Evolutionary conservation across 148 eudicot genomes (phyloP), one percentile per base, ranked within the genome.

Genomic region (Rhododendron henanense): DNA sequence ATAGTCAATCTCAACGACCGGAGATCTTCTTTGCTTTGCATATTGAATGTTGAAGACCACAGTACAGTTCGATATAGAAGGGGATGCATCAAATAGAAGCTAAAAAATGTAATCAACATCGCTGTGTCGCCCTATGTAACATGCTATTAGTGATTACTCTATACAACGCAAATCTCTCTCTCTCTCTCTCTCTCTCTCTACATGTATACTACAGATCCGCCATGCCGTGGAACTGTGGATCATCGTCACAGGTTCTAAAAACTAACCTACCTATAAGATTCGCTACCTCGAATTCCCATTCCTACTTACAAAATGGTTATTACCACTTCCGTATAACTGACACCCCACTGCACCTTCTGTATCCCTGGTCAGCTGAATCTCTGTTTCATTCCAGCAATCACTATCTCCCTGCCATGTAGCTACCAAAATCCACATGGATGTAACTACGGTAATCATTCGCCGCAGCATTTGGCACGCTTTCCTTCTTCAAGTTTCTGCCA

Each of bases 401-500:
- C 11, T 14, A 63, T 41, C 41, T 45, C 39, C 51, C 6, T 16
- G 37, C 0, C n/a, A 11, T 11, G n/a, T n/a, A 41, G 84, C 44
- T 16, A 51, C 47, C 55, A 73, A 51, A 35, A 81, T n/a, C 74
- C 25, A 45, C 5, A 48, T 35, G 21, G 65, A 53, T 3, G 59
- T 11, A 57, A 37, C 25, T 13, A 45, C 9, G 37, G 14, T 78
- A 35, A 75, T 92, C 88, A 84, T 61, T 92, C 93, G 41, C 94
- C 90, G 82, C 99, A 97, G 81, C 99, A 97, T 44, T 57, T 61
- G 19, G 96, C 93, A 28, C 91, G 94, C 37, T 95, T 94, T n/a
- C 48, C 80, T 89, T 94, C 95, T 89, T 93, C 90, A 85, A 97
- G 95, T 89, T 97, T 95, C 87, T 97, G 98, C 99, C 99, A 97